Evolutionary conservation across 371 early-diverging fungal genomes (phyloP), one percentile per base, ranked within the genome.

Genomic region (Circinella umbellata): DNA sequence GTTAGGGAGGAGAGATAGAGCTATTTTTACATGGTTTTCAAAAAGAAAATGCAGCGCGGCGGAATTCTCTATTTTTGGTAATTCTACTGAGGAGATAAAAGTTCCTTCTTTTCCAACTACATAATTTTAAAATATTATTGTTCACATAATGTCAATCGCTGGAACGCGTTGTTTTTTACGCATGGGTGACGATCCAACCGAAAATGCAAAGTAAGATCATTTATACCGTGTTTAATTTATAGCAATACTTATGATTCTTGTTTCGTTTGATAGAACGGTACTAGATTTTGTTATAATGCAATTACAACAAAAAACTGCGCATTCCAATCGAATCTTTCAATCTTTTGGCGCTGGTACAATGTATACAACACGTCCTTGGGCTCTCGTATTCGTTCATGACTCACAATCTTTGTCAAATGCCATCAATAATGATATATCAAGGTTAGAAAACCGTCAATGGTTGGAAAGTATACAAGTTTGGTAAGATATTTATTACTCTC

Each of bases 181-280:
- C 62, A 64, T 70, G 66, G 70, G 70, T 17, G 38, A 47, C 35
- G 49, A 70, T 61, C 42, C 14, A 35, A 18, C n/a, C 11, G 60
- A 70, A 15, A 70, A 70, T 61, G 70, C 70, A 70, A 70, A 51
- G 70, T 70, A 70, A 51, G 15, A 47, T 15, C 0, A 62, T 27
- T 27, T 27, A 27, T 27, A 27, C 27, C 27, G 27, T 27, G 27
- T 27, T 27, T 2, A 27, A 27, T 1, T 27, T 27, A 27, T 27
- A 27, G 2, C 27, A 49, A 35, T 9, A 20, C 15, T 8, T 37
- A 20, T 17, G 8, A 17, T n/a, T 49, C 15, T 20, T 34, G 47
- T 64, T 14, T 46, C 53, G 27, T 34, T 61, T 35, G 13, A 57
- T 18, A 68, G 68, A 34, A 68, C 61, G 15, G 66, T 70, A 7